Evolutionary conservation across 2,329 filamentous ascomycete species (phyloP), one percentile per base, ranked within the genome.

Genomic region (Onygenales sp.): DNA sequence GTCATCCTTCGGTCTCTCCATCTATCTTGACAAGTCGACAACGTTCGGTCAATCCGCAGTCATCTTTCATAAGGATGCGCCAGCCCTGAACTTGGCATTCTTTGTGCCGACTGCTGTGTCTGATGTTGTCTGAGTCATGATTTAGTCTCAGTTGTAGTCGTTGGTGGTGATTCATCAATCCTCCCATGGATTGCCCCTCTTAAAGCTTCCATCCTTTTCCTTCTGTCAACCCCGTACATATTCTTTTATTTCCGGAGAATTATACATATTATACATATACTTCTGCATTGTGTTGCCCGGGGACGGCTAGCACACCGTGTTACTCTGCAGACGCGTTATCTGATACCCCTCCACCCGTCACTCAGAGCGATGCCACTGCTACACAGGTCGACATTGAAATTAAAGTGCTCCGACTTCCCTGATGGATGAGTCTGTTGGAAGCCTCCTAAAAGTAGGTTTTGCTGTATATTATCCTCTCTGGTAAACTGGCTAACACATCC

Each of bases 371-470:
- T 49, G 46, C 46, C 46, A 49, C 21, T 39, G 36, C 46, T 41
- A 39, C 36, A 49, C 8, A 41, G 36, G 0, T 36, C 46, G 2
- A 36, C 35, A 4, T 2, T 17, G 17, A 39, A 21, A 49, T 17
- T n/a, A 9, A 41, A 41, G 9, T 32, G 46, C 35, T 39, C 35
- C 46, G 21, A 49, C 21, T 49, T 41, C 36, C 46, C 46, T n/a
- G 46, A 49, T 49, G 46, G 46, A 41, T 49, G 46, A 49, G 5
- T n/a, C 46, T n/a, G 36, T 49, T 49, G 46, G 41, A 41, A 41
- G 35, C 46, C 46, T 49, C 46, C 27, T 41, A 36, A 41, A 49
- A 31, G 46, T 49, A n/a, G 10, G 46, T 49, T 8, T 11, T 49
- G 7, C 14, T 49, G 7, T 41, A 31, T 14, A 14, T 17, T 17